These are phyloP conservation scores for Circinella umbellata DNA, from an alignment of 371 early-diverging fungal genomes.

Conservation along the genomic window DNA sequence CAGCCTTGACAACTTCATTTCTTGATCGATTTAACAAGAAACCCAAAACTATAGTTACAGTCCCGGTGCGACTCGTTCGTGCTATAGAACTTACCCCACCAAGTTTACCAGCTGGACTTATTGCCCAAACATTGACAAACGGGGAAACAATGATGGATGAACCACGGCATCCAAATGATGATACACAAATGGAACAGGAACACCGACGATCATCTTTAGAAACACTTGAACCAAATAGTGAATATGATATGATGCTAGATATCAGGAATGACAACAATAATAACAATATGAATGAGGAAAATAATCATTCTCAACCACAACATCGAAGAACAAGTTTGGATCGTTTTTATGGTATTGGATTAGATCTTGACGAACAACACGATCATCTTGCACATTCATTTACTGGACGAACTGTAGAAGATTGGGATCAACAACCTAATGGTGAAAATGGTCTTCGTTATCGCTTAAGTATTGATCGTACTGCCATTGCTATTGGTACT, in stretches of 20 bases:
- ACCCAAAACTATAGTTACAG: constrained; percentile 12
- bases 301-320: background rate
- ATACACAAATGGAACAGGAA: background rate
- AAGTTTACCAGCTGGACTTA: background rate
- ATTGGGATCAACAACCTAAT: constrained; percentile 15
- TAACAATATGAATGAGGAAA: background rate
- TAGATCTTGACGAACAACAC: constrained; percentile 42
- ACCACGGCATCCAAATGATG: background rate
- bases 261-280: background rate
- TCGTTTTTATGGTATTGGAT: constrained; percentile 16
- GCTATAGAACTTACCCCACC: constrained; percentile 15
- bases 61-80: constrained; percentile 6
- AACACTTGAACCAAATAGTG: background rate
- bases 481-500: constrained; percentile 49
- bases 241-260: background rate
- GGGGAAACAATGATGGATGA: background rate
- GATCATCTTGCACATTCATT: constrained; percentile 37
- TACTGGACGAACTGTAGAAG: constrained; percentile 34
- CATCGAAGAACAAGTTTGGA: constrained; percentile 15
- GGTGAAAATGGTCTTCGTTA: constrained; percentile 35
- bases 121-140: background rate
- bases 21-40: constrained; percentile 18
- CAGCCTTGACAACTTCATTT: background rate
- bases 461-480: constrained; percentile 40
- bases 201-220: background rate